These are phyloP conservation scores for Caryopteris hybrid DNA, from an alignment of 305 asterid species.

Conservation along the genomic window DNA sequence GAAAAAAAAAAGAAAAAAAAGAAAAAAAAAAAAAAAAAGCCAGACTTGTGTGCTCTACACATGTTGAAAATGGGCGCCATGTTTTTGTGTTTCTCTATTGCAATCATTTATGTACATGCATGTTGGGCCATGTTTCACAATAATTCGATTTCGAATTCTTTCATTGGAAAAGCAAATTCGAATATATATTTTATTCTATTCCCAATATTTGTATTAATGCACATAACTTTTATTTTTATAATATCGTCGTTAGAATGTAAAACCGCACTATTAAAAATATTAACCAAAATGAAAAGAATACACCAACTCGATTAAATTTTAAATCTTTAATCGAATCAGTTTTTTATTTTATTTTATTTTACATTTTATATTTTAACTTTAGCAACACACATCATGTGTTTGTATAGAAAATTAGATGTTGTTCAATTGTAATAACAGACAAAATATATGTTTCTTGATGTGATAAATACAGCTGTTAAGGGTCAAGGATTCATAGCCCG, in stretches of 20 bases:
- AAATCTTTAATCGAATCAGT: too few relatives aligned
- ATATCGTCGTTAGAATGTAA: neutral
- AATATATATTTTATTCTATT: too few relatives aligned
- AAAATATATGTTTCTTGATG: neutral
- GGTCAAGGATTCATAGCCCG: slow-evolving; percentile 73
- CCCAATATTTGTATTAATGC: neutral
- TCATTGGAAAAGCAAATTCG: neutral
- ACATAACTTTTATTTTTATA: neutral
- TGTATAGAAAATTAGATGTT: too few relatives aligned
- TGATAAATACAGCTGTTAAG: slow-evolving; percentile 41
- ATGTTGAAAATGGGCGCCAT: neutral
- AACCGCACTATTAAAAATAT: too few relatives aligned
- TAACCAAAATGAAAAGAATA: neutral
- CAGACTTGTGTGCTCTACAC: neutral
- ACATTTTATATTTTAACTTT: too few relatives aligned
- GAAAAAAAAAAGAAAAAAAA: too few relatives aligned
- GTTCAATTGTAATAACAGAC: too few relatives aligned
- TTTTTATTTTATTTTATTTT: too few relatives aligned
- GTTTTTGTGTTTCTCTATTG: neutral
- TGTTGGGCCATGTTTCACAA: neutral
- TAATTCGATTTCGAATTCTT: neutral
- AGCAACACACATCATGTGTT: too few relatives aligned
- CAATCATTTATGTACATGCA: neutral
- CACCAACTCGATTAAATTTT: too few relatives aligned
- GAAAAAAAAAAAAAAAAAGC: neutral